These are phyloP conservation scores for Suillus sp. DNA, from an alignment of 768 basidiomycete species.

Conservation along the genomic window DNA sequence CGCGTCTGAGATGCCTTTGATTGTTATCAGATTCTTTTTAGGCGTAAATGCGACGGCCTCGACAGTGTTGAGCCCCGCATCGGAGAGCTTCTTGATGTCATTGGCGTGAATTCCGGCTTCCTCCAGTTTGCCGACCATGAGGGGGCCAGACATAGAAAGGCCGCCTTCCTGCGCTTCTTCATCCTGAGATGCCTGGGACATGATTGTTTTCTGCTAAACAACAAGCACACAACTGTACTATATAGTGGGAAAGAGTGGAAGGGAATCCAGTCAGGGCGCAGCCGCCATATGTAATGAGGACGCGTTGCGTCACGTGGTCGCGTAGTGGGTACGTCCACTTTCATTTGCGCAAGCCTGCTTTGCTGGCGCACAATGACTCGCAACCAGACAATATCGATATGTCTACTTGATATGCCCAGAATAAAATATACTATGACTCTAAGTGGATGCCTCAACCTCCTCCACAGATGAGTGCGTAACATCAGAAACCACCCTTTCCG, in stretches of 20 bases:
- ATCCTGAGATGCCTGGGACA: conserved; percentile 54
- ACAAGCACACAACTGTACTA: background rate
- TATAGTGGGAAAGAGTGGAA: background rate
- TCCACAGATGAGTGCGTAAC: background rate
- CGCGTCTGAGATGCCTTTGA: conserved; percentile 95
- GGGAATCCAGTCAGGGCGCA: background rate
- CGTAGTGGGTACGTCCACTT: conserved; percentile 12
- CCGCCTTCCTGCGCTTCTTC: conserved; percentile 49
- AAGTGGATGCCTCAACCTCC: background rate
- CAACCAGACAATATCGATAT: background rate
- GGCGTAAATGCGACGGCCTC: conserved; percentile 97
- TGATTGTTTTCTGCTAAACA: conserved; percentile 12
- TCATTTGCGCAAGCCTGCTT: background rate
- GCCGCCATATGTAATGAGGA: conserved; percentile 11
- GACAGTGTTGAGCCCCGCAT: conserved; percentile 91
- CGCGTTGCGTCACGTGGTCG: conserved; percentile 38
- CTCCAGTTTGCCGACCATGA: conserved; percentile 82
- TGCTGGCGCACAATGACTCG: background rate
- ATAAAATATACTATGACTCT: conserved; percentile 4
- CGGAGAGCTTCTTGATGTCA: conserved; percentile 93
- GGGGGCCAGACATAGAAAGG: conserved; percentile 69
- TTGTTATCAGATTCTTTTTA: conserved; percentile 85
- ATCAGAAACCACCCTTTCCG: conserved; percentile 15
- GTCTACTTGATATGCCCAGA: background rate
- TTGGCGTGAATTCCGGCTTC: conserved; percentile 87